Percentiles rank a stretch among this genome's conserved stretches.
phyloP scores from a whole-genome alignment of 257 asterid species.

The Asclepias syriaca region DNA sequence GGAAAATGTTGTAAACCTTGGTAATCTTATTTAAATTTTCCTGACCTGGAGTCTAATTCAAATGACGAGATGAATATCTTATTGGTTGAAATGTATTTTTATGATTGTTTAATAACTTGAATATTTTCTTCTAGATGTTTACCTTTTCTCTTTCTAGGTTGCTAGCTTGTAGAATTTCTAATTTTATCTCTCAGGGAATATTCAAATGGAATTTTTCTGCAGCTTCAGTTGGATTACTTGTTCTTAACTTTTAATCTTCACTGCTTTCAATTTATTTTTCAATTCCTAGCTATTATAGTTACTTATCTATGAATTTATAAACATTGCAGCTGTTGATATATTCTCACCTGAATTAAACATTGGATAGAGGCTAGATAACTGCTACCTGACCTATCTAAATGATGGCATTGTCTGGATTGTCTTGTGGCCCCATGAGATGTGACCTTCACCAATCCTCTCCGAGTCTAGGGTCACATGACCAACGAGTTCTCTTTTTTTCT shows the following conservation, averaged over 20 bases:
- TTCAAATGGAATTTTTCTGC: neutral
- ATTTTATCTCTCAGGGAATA: neutral
- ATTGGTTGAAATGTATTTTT: neutral
- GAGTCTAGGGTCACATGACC: slow-evolving; percentile 34
- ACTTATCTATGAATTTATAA: neutral
- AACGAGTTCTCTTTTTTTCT: slow-evolving; percentile 31
- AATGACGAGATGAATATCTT: neutral
- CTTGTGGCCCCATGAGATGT: slow-evolving; percentile 51
- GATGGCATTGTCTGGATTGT: slow-evolving; percentile 60
- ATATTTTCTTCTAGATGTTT: neutral
- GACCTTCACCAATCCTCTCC: slow-evolving; percentile 41
- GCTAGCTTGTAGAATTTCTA: neutral
- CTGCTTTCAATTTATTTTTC: slow-evolving; percentile 1
- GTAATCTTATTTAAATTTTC: neutral
- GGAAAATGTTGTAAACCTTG: neutral
- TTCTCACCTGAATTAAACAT: slow-evolving; percentile 13
- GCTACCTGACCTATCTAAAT: slow-evolving; percentile 17
- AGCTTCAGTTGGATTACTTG: neutral
- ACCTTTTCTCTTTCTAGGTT: neutral
- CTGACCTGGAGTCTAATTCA: neutral
- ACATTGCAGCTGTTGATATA: slow-evolving; percentile 25
- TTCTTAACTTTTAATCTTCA: slow-evolving; percentile 4
- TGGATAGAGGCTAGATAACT: slow-evolving; percentile 23
- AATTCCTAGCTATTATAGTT: neutral
- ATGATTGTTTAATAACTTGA: neutral